phyloP scores from a whole-genome alignment of 371 early-diverging fungal species.

The Mucor indicus region DNA sequence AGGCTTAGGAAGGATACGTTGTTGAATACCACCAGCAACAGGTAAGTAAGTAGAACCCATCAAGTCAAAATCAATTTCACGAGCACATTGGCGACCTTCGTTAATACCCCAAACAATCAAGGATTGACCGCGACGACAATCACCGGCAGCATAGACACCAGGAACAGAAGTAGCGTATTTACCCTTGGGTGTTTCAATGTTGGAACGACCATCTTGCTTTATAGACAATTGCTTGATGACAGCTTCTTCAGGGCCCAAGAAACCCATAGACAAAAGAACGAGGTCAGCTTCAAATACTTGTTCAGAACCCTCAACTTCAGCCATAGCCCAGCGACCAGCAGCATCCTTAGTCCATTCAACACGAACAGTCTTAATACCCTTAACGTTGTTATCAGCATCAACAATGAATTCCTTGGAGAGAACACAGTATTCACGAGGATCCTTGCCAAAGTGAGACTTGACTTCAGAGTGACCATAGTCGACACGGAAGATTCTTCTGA shows the following conservation, averaged over 20 bases:
- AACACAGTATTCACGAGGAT: slow-evolving; percentile 93
- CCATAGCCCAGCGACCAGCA: slow-evolving; percentile 84
- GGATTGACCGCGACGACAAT: slow-evolving; percentile 94
- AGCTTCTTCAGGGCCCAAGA: slow-evolving; percentile 91
- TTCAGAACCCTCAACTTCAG: slow-evolving; percentile 80
- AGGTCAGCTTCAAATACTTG: slow-evolving; percentile 86
- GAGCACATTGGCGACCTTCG: slow-evolving; percentile 94
- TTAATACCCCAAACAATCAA: slow-evolving; percentile 97
- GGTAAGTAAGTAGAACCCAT: slow-evolving; percentile 71
- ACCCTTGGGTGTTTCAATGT: slow-evolving; percentile 78
- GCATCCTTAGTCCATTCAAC: slow-evolving; percentile 91
- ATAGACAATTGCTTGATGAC: slow-evolving; percentile 76
- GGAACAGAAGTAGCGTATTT: slow-evolving; percentile 74
- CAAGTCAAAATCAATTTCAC: slow-evolving; percentile 85
- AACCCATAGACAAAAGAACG: slow-evolving; percentile 94
- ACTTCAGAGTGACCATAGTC: slow-evolving; percentile 97
- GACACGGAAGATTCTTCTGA: slow-evolving; percentile 89
- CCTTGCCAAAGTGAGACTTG: slow-evolving; percentile 79
- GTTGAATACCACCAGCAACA: slow-evolving; percentile 65
- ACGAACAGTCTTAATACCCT: slow-evolving; percentile 90
- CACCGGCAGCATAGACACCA: slow-evolving; percentile 94
- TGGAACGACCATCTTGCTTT: slow-evolving; percentile 72
- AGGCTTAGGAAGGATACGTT: slow-evolving; percentile 28
- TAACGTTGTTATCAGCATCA: slow-evolving; percentile 77
- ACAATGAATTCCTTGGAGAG: slow-evolving; percentile 93